Base-by-base conservation (phyloP, 352 stramenopile species). In the Phytophthora sp. region DNA sequence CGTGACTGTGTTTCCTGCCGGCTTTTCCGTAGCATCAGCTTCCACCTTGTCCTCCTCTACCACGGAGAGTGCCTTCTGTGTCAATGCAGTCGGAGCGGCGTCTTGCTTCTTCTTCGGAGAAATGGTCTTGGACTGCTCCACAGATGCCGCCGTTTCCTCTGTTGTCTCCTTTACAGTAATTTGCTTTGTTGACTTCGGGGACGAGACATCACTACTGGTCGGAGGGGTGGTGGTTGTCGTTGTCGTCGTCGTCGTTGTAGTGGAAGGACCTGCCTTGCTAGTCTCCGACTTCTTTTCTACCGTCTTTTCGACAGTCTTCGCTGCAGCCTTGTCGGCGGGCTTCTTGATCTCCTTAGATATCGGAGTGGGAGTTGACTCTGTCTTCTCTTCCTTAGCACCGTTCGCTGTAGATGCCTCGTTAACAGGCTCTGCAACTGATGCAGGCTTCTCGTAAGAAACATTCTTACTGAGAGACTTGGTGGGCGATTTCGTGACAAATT, bases 41-140 rank as follows among this genome's bases (percentile, higher is more conserved):
- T 66, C 63, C 9, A 35, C 57, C 42, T 66, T 47, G 35, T 70
- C 44, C 8, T 63, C 30, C 20, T 66, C 64, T 29, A 71, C 50
- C 4, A 50, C 51, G 18, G 41, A 24, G 1, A 57, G 15, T 7
- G 30, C 29, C 38, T 74, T 71, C 51, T 82, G 60, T 47, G 76
- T 64, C 13, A 63, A 24, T 9, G 49, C 53, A 49, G 36, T 56
- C 7, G 57, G 36, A 29, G 35, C 46, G 15, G 30, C 39, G 12
- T 76, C 57, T 53, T 68, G 44, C 3, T 69, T 74, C 36, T 68
- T 70, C 36, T 68, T 68, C n/a, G 58, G 59, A 31, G 50, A 71
- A 12, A 57, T 47, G 21, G 49, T 58, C 33, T 72, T 69, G 3
- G 51, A 31, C 50, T 69, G 62, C 11, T 65, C 73, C 11, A 18